Evolutionary conservation across 2,329 filamentous ascomycete genomes (phyloP).

Genomic region (Fusarium albidum): DNA sequence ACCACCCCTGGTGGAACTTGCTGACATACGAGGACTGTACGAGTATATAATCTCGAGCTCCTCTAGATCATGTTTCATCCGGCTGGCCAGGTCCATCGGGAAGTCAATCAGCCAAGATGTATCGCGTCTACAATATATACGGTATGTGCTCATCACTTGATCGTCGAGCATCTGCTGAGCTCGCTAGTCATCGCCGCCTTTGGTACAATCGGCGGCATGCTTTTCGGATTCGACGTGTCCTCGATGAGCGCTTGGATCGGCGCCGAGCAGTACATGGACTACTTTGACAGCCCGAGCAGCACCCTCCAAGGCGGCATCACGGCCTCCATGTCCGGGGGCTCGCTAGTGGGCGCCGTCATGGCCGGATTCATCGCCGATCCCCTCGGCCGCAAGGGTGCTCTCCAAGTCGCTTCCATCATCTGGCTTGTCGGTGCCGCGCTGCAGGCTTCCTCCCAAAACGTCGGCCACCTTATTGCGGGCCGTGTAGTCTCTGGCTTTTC

Average conservation of each 20-base stretch:
- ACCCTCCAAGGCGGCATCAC: conserved; percentile 57
- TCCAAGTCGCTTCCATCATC: conserved; percentile 57
- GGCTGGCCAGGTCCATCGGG: no score
- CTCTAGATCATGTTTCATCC: no score
- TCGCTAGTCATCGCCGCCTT: no score
- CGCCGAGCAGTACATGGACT: neutral
- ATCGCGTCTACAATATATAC: no score
- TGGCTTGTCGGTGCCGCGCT: conserved; percentile 51
- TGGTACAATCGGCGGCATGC: no score
- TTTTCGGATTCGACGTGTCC: conserved; percentile 2
- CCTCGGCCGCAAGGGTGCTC: conserved; percentile 56
- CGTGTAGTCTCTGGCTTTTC: conserved; percentile 68
- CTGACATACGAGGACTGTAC: no score
- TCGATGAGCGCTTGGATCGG: neutral
- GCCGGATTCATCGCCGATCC: conserved; percentile 58
- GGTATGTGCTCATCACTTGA: no score
- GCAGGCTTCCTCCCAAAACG: conserved; percentile 47
- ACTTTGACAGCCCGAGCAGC: neutral
- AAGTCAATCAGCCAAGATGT: no score
- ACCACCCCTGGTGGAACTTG: no score
- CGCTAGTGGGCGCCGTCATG: conserved; percentile 55
- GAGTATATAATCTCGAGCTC: no score
- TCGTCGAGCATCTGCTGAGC: no score
- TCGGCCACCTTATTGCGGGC: conserved; percentile 52
- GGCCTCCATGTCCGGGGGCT: conserved; percentile 58